Percentiles rank a stretch among this genome's conserved stretches.
Conservation (phyloP, 1,284 basidiomycete species). For the Gomphus sp. region DNA sequence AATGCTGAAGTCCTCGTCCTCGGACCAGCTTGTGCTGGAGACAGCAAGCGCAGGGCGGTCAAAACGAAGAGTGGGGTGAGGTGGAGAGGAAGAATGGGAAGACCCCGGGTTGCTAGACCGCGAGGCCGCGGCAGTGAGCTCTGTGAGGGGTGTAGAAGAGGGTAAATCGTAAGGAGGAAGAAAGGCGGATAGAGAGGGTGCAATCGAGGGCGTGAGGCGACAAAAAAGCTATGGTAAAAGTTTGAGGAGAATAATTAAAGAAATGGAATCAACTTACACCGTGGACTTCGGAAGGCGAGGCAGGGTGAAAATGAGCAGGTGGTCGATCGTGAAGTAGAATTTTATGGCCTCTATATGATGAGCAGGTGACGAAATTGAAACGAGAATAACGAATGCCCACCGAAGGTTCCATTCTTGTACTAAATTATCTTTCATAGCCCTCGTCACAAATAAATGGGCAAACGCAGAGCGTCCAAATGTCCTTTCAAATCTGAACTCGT, state of each 20-base stretch:
- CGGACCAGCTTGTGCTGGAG: constrained; percentile 95
- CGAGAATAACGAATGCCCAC: constrained; percentile 33
- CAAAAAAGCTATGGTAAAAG: constrained; percentile 2
- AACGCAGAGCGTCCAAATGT: constrained; percentile 74
- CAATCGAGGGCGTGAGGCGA: not conserved
- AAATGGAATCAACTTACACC: constrained; percentile 37
- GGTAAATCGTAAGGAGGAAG: not conserved
- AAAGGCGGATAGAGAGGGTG: not conserved
- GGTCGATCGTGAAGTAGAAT: constrained; percentile 83
- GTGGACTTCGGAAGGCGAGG: constrained; percentile 61
- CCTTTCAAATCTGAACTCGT: constrained; percentile 60
- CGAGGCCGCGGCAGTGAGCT: not conserved
- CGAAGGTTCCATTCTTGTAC: constrained; percentile 67
- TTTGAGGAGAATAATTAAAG: not conserved
- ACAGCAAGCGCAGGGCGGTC: constrained; percentile 84
- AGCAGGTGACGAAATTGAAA: constrained; percentile 6
- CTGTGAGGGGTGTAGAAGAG: constrained; percentile 5
- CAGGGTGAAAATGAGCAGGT: constrained; percentile 68
- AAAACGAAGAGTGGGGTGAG: constrained; percentile 51
- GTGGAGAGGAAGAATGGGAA: constrained; percentile 33
- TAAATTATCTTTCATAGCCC: constrained; percentile 74
- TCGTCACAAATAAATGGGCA: constrained; percentile 91
- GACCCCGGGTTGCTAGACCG: constrained; percentile 16
- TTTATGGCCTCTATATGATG: constrained; percentile 55
- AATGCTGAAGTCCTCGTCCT: constrained; percentile 91